A percentile compares a stretch with the other conserved stretches of the same genome.
Evolutionary conservation across 2,329 filamentous ascomycete species (phyloP).

Genomic region (Acephala macrosclerotiorum): DNA sequence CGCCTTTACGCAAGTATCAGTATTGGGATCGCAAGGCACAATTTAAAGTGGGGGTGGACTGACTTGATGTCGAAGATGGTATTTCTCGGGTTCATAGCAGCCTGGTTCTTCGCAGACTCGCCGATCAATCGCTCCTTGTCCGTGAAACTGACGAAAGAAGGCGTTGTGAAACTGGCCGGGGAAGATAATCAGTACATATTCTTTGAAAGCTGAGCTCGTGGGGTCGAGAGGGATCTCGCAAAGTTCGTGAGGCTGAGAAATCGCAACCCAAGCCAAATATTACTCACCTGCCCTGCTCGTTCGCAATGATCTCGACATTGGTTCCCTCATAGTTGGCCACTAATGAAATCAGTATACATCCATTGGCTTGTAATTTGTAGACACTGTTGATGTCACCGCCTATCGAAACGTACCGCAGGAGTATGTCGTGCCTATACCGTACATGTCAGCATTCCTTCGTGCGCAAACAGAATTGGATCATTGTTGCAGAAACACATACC

Average conservation of each 20-base stretch:
- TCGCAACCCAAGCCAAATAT: too few relatives aligned
- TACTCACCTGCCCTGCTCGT: constrained; percentile 50
- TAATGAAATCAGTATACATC: constrained; percentile 32
- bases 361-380: constrained; percentile 10
- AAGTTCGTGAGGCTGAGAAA: too few relatives aligned
- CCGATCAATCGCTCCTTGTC: constrained; percentile 98
- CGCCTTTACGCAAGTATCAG: constrained; percentile 65
- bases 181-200: not conserved
- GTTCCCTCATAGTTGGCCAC: constrained; percentile 99
- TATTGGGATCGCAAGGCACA: constrained; percentile 3
- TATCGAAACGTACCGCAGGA: constrained; percentile 67
- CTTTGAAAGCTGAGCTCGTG: too few relatives aligned
- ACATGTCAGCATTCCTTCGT: constrained; percentile 40
- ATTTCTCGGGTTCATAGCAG: constrained; percentile 98
- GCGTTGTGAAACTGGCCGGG: constrained; percentile 78
- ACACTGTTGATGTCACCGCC: not conserved
- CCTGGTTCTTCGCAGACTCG: constrained; percentile 99
- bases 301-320: constrained; percentile 88
- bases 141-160: constrained; percentile 99
- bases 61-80: constrained; percentile 99
- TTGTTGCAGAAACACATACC: constrained; percentile 63
- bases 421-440: constrained; percentile 88
- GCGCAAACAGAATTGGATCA: not conserved
- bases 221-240: too few relatives aligned
- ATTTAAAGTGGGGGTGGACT: constrained; percentile 49